A percentile compares a stretch with the other conserved stretches of the same genome.
These are phyloP conservation scores for Cicer pinnatifidum DNA, from an alignment of 306 rosid species.

Conservation along the genomic window DNA sequence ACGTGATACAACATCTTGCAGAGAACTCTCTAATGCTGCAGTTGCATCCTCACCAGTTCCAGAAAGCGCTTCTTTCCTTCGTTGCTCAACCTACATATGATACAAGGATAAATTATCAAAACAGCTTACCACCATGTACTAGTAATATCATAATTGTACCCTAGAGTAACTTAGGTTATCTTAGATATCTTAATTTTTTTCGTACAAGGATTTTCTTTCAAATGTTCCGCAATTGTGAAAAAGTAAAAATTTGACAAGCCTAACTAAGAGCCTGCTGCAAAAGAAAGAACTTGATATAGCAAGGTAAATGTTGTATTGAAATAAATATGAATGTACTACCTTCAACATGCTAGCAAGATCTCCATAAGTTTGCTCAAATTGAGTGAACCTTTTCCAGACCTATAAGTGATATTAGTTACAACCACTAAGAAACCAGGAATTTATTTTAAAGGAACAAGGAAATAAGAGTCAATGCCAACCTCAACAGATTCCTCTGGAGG, in stretches of 20 bases:
- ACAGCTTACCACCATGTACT: neutral
- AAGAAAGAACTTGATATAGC: conserved; percentile 10
- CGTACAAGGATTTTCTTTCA: conserved; percentile 22
- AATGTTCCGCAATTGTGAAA: neutral
- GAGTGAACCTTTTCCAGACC: conserved; percentile 90
- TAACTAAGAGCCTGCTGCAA: neutral
- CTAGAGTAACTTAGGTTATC: neutral
- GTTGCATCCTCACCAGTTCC: conserved; percentile 72
- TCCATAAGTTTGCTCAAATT: conserved; percentile 91
- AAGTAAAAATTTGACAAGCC: conserved; percentile 12
- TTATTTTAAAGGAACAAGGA: conserved; percentile 23
- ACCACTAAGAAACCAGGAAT: neutral
- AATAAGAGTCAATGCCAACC: conserved; percentile 53
- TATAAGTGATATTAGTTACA: conserved; percentile 46
- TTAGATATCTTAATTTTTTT: conserved; percentile 4
- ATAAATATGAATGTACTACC: conserved; percentile 50
- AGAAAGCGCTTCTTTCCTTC: conserved; percentile 84
- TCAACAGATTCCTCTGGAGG: conserved; percentile 80
- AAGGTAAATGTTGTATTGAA: conserved; percentile 26
- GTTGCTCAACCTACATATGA: conserved; percentile 77
- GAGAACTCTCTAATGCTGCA: conserved; percentile 64
- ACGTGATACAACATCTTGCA: conserved; percentile 87
- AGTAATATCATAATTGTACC: neutral
- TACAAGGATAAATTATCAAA: conserved; percentile 35
- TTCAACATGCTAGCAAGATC: conserved; percentile 93